Percentiles rank a stretch among this genome's conserved stretches.
Conservation (phyloP, 2,329 filamentous ascomycete genomes). For the Ophiostoma himal-ulmi region DNA sequence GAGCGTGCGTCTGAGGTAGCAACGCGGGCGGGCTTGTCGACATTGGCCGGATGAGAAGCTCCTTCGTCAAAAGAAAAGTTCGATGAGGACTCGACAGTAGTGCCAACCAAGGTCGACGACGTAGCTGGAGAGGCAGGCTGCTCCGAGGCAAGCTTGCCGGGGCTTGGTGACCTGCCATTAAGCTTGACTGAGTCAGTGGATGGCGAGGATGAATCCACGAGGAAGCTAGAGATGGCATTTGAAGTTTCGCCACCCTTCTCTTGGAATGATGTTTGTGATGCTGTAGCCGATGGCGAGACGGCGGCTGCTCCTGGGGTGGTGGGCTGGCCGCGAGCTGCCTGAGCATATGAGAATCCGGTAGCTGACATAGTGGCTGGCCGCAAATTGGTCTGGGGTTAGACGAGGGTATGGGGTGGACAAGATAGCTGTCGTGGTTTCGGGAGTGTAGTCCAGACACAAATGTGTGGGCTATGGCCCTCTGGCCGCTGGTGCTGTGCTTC, state of each 20-base stretch:
- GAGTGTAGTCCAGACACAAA: slow-evolving; percentile 12
- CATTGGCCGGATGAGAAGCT: slow-evolving; percentile 55
- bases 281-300: slow-evolving; percentile 26
- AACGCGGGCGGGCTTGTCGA: slow-evolving; percentile 18
- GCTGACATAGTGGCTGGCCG: slow-evolving; percentile 41
- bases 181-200: slow-evolving; percentile 17
- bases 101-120: slow-evolving; percentile 33
- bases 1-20: slow-evolving; percentile 6
- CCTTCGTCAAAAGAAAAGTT: slow-evolving; percentile 24
- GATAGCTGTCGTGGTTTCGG: neutral
- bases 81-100: slow-evolving; percentile 29
- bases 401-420: neutral
- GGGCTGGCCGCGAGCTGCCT: slow-evolving; percentile 80
- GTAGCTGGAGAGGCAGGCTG: slow-evolving; percentile 29
- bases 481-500: slow-evolving; percentile 3
- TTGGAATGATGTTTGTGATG: slow-evolving; percentile 27
- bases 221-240: neutral
- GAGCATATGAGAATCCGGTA: slow-evolving; percentile 81
- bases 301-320: slow-evolving; percentile 35
- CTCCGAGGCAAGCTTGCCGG: slow-evolving; percentile 28
- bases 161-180: slow-evolving; percentile 13
- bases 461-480: slow-evolving; percentile 12
- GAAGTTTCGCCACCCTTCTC: slow-evolving; percentile 29
- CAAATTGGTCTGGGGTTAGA: neutral
- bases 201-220: neutral